Evolutionary conservation across 371 early-diverging fungal genomes (phyloP).

Genomic region (Mortierella sp.): DNA sequence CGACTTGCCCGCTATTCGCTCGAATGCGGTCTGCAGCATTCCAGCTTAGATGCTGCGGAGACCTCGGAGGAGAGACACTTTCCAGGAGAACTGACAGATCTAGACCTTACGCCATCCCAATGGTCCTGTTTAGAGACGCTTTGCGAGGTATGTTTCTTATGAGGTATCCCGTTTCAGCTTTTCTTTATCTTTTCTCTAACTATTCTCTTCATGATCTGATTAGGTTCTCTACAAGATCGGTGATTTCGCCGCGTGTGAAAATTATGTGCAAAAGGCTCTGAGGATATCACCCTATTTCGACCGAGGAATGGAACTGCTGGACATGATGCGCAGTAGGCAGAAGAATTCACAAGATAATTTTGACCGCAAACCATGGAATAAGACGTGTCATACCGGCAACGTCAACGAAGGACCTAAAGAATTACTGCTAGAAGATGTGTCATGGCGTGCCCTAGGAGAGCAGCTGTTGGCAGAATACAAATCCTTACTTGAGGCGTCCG

Average conservation of each 20-base stretch:
- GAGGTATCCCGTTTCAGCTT: background rate
- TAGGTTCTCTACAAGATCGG: conserved; percentile 71
- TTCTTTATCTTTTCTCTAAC: background rate
- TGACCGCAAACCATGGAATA: background rate
- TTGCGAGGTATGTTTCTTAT: conserved; percentile 55
- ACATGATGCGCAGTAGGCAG: conserved; percentile 18
- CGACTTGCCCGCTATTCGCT: conserved; percentile 65
- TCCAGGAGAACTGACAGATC: conserved; percentile 9
- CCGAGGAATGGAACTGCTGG: conserved; percentile 47
- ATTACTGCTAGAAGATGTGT: conserved; percentile 23
- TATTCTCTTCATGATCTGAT: background rate
- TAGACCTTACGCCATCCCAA: conserved; percentile 58
- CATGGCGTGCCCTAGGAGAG: conserved; percentile 52
- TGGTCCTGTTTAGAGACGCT: conserved; percentile 70
- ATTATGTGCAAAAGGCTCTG: conserved; percentile 55
- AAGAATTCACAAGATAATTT: background rate
- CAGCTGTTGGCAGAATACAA: conserved; percentile 48
- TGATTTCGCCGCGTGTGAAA: conserved; percentile 60
- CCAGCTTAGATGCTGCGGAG: conserved; percentile 4
- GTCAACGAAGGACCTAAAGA: conserved; percentile 9
- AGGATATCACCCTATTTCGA: conserved; percentile 56
- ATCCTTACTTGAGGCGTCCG: background rate
- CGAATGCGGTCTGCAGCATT: conserved; percentile 58
- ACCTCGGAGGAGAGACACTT: conserved; percentile 3
- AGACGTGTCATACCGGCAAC: background rate